Evolutionary conservation across 1,284 basidiomycete species (phyloP).

Genomic region (Xerocomus amazonicus): DNA sequence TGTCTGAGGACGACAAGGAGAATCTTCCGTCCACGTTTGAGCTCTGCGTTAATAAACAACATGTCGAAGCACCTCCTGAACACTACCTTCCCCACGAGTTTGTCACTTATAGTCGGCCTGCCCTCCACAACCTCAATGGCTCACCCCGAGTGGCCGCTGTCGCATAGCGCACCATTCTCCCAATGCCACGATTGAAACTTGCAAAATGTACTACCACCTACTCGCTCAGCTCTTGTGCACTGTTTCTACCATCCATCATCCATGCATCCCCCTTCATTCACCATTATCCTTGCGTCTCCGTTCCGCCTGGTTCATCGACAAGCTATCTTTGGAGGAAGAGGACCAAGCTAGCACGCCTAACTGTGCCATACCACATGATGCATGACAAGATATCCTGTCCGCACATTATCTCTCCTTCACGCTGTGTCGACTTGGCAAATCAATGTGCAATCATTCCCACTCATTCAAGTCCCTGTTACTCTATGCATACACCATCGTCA

Average conservation of each 20-base stretch:
- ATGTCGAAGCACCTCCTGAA: conserved; percentile 61
- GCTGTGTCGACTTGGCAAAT: conserved; percentile 30
- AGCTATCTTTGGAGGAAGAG: conserved; percentile 38
- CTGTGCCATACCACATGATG: conserved; percentile 27
- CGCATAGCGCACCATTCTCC: conserved; percentile 41
- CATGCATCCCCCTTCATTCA: conserved; percentile 72
- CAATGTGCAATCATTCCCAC: conserved; percentile 44
- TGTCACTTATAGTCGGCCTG: conserved; percentile 67
- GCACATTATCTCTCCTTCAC: conserved; percentile 22
- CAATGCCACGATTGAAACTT: conserved; percentile 28
- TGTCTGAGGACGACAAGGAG: conserved; percentile 74
- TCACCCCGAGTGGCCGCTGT: conserved; percentile 46
- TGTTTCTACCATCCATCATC: conserved; percentile 64
- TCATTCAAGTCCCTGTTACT: conserved; percentile 46
- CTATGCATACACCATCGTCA: conserved; percentile 48
- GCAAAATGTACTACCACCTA: conserved; percentile 78
- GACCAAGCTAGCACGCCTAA: conserved; percentile 12
- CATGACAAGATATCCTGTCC: conserved; percentile 8
- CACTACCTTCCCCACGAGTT: conserved; percentile 78
- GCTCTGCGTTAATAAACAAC: conserved; percentile 65
- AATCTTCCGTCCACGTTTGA: conserved; percentile 68
- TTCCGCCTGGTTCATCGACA: conserved; percentile 46
- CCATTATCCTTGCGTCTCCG: conserved; percentile 52
- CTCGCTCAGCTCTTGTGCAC: conserved; percentile 52
- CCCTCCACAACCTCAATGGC: conserved; percentile 62